A percentile compares a stretch with the other conserved stretches of the same genome.
Evolutionary conservation across 106 monocot genomes (phyloP).

Genomic region (Allium sativum): DNA sequence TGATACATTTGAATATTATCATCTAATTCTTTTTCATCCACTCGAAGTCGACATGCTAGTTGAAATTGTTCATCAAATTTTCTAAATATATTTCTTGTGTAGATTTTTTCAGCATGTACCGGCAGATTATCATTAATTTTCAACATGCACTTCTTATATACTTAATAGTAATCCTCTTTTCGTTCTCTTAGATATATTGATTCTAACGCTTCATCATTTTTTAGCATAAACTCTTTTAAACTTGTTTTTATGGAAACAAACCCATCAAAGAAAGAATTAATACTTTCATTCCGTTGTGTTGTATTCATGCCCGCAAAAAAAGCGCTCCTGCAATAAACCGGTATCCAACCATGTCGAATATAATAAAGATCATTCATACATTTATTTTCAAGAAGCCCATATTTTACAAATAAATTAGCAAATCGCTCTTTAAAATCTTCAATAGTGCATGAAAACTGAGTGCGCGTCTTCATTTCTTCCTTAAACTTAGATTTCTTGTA

Average conservation of each 20-base stretch:
- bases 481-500: background rate
- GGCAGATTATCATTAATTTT: too few relatives aligned
- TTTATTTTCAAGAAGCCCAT: background rate
- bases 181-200: too few relatives aligned
- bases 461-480: background rate
- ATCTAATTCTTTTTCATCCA: too few relatives aligned
- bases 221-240: conserved; percentile 35
- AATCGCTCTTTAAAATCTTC: background rate
- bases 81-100: too few relatives aligned
- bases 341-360: background rate
- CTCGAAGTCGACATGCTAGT: too few relatives aligned
- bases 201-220: conserved; percentile 60
- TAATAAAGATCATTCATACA: background rate
- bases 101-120: too few relatives aligned
- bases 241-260: conserved; percentile 36
- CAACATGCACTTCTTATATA: too few relatives aligned
- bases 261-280: conserved; percentile 41
- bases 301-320: conserved; percentile 16
- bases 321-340: background rate
- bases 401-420: background rate
- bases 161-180: too few relatives aligned
- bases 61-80: too few relatives aligned
- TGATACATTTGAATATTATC: too few relatives aligned
- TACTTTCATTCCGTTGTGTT: conserved; percentile 9
- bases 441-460: too few relatives aligned